Percentiles rank a stretch among this genome's conserved stretches.
These are phyloP conservation scores for Coix lacrymajobi DNA, from an alignment of 176 grass and related monocot species.

Conservation along the genomic window DNA sequence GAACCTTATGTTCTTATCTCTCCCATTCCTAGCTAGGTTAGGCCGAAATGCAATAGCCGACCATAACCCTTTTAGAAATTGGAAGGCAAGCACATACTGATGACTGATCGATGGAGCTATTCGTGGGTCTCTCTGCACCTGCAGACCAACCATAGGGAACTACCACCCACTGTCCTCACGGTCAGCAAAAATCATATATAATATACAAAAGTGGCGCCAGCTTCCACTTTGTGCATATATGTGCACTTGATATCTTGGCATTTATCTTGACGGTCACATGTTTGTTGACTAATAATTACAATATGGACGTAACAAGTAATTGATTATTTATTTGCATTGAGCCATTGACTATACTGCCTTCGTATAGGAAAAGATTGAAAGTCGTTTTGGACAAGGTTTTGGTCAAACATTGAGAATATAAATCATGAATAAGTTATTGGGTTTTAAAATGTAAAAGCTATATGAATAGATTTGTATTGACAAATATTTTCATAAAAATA, in stretches of 20 bases:
- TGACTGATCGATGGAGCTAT: background rate
- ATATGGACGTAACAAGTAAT: background rate
- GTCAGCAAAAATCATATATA: background rate
- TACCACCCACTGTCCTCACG: background rate
- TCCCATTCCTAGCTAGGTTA: background rate
- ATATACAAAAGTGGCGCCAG: background rate
- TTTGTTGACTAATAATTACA: background rate
- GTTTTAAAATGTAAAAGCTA: too few relatives aligned
- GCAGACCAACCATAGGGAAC: background rate
- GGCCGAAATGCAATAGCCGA: conserved; percentile 18
- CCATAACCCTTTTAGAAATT: background rate
- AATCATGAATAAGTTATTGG: too few relatives aligned
- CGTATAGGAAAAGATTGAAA: too few relatives aligned
- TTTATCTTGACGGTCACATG: background rate
- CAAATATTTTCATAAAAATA: too few relatives aligned
- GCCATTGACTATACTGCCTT: too few relatives aligned
- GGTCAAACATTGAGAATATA: too few relatives aligned
- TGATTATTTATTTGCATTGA: background rate
- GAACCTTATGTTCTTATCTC: background rate
- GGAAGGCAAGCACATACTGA: conserved; percentile 24
- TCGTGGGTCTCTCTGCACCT: conserved; percentile 7
- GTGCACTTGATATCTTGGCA: background rate
- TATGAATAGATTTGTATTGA: too few relatives aligned
- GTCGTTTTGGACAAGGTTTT: too few relatives aligned
- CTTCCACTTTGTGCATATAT: conserved; percentile 9